phyloP scores from a whole-genome alignment of 2,329 filamentous ascomycete genomes.

The Ascochyta pisi region DNA sequence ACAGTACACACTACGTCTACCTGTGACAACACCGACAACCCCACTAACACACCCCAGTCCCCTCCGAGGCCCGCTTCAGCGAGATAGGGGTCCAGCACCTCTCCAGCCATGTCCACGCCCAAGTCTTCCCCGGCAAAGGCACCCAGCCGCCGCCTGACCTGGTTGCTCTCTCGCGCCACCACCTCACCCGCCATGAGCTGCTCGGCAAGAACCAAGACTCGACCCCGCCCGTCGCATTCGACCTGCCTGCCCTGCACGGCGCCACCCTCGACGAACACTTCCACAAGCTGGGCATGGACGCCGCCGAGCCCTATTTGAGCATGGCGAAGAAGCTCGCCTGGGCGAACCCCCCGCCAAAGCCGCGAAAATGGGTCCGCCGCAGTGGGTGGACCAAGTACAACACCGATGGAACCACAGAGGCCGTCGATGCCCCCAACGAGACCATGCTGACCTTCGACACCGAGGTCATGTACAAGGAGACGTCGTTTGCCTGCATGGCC shows the following conservation, averaged over 20 bases:
- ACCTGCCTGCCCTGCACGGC: conserved; percentile 81
- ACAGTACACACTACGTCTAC: conserved; percentile 17
- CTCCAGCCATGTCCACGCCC: conserved; percentile 79
- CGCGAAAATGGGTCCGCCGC: conserved; percentile 74
- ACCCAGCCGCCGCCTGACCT: conserved; percentile 70
- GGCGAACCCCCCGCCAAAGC: conserved; percentile 64
- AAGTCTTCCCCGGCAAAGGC: conserved; percentile 73
- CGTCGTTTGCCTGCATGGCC: conserved; percentile 93
- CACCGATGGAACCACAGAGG: conserved; percentile 73
- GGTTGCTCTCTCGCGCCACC: conserved; percentile 79
- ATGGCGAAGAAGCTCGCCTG: conserved; percentile 77
- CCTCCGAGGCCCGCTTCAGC: conserved; percentile 76
- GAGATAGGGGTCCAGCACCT: conserved; percentile 95
- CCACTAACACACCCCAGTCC: conserved; percentile 32
- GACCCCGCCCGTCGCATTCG: conserved; percentile 76
- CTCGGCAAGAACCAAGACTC: conserved; percentile 88
- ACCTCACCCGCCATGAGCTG: conserved; percentile 84
- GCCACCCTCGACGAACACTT: conserved; percentile 92
- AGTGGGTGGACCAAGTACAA: conserved; percentile 97
- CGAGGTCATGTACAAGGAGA: conserved; percentile 95
- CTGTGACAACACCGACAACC: too few species aligned
- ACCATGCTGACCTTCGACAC: conserved; percentile 90
- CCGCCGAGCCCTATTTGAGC: conserved; percentile 81
- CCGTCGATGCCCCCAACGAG: conserved; percentile 79
- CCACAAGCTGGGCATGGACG: conserved; percentile 82